Evolutionary conservation across 78 protist species (phyloP), one percentile per base, ranked within the genome.

Genomic region (Cyanophora paradoxa): DNA sequence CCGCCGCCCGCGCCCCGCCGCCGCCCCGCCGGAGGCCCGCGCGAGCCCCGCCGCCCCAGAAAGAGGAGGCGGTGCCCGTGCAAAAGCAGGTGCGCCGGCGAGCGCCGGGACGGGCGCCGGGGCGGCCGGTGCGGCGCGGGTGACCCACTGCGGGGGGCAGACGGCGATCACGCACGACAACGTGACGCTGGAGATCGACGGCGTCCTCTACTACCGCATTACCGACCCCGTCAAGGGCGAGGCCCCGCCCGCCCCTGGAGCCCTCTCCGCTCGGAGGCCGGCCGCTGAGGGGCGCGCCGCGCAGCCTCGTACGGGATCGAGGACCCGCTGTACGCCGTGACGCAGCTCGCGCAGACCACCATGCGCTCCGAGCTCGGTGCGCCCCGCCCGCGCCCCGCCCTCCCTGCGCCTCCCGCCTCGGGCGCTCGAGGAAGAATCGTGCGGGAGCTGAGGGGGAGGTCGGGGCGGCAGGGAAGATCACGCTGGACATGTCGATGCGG

Each of bases 271-370:
- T 36, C 42, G 20, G 19, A 61, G 39, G 2, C 30, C 39, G n/a
- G n/a, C n/a, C n/a, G n/a, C n/a, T n/a, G n/a, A 44, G n/a, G n/a
- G n/a, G n/a, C n/a, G n/a, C n/a, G n/a, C n/a, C n/a, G n/a, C n/a
- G n/a, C n/a, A 58, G 86, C 81, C 0, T 62, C 82, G 36, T 72
- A 80, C 72, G 87, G 87, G 19, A 71, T 87, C 30, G 80, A 82
- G 24, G 70, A 84, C 54, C 76, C 86, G 3, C 68, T 71, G 50
- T 84, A 36, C 36, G 78, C 83, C 31, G 31, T 84, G 16, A 64
- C 64, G 13, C 86, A 87, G 74, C 74, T 87, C 39, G 92, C 92
- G 13, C 84, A 84, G 63, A 84, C 92, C 31, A 87, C 92, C 26
- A 84, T 87, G 92, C 78, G 92, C 14, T 67, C 73, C 22, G 57